These are phyloP conservation scores for Penicillium glabrum DNA, from an alignment of 2,329 filamentous ascomycete species.

Conservation along the genomic window DNA sequence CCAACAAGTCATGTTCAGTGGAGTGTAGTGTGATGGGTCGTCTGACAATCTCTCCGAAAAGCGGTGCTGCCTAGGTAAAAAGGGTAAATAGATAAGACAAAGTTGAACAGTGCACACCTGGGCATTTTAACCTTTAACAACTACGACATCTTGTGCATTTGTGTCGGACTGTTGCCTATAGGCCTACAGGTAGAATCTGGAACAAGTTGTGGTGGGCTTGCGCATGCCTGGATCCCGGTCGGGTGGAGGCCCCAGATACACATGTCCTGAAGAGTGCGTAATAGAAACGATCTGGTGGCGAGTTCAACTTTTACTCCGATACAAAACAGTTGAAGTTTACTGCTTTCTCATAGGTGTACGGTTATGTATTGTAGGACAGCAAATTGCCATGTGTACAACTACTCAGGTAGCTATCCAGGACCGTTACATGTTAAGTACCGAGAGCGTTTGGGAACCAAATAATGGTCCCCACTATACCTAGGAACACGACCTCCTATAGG, in stretches of 20 bases:
- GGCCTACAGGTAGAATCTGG: not conserved
- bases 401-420: not conserved
- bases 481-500: not conserved
- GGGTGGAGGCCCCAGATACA: constrained; percentile 2
- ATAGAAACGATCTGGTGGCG: not conserved
- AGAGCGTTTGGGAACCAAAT: not conserved
- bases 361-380: not conserved
- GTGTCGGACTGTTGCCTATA: not conserved
- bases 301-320: not conserved
- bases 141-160: no score
- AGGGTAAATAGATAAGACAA: not conserved
- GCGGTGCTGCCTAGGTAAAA: not conserved
- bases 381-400: not conserved
- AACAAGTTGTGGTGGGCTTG: not conserved
- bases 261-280: not conserved
- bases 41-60: not conserved
- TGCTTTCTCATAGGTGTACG: not conserved
- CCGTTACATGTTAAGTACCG: not conserved
- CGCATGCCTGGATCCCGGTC: not conserved
- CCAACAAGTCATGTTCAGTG: not conserved
- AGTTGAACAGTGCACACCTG: not conserved
- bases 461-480: not conserved
- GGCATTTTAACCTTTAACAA: not conserved
- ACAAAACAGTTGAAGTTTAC: not conserved
- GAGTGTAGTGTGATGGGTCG: not conserved